Conservation (phyloP, 2,329 filamentous ascomycete genomes). For the Penicillium corylophilum region DNA sequence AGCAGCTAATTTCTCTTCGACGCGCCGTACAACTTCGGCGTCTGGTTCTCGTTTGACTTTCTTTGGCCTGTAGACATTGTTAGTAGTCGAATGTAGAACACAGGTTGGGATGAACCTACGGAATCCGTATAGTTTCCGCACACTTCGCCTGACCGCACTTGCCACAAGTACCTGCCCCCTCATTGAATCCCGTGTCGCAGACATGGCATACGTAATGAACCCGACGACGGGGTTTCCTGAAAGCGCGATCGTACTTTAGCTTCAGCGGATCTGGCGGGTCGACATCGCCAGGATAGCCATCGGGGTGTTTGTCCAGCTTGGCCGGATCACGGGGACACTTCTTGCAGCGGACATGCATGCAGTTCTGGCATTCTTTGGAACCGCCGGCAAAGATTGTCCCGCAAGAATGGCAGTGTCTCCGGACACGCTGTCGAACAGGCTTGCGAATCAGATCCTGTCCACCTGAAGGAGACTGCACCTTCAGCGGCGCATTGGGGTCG, state of each 20-base stretch:
- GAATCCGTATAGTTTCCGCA: slow-evolving; percentile 41
- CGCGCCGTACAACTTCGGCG: slow-evolving; percentile 37
- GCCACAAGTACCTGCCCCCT: slow-evolving; percentile 34
- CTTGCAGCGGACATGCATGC: slow-evolving; percentile 72
- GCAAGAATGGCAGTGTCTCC: slow-evolving; percentile 76
- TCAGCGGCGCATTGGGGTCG: slow-evolving; percentile 25
- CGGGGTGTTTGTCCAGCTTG: slow-evolving; percentile 44
- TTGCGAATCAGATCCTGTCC: slow-evolving; percentile 71
- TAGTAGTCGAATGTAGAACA: not conserved
- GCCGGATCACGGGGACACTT: slow-evolving; percentile 75
- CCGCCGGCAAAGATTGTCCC: slow-evolving; percentile 59
- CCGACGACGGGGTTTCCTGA: slow-evolving; percentile 37
- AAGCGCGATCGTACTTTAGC: slow-evolving; percentile 34
- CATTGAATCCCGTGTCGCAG: slow-evolving; percentile 36
- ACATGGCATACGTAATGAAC: slow-evolving; percentile 45
- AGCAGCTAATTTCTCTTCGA: slow-evolving; percentile 41
- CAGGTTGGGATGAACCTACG: slow-evolving; percentile 34
- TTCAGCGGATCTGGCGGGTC: slow-evolving; percentile 42
- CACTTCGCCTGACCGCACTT: slow-evolving; percentile 45
- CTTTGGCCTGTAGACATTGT: slow-evolving; percentile 35
- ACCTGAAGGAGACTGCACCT: slow-evolving; percentile 63
- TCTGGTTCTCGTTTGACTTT: slow-evolving; percentile 41
- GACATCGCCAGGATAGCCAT: slow-evolving; percentile 47
- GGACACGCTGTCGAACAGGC: slow-evolving; percentile 69
- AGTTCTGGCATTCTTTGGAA: slow-evolving; percentile 65